phyloP scores from a whole-genome alignment of 495 filamentous ascomycete species.

The Neurospora pannonica region DNA sequence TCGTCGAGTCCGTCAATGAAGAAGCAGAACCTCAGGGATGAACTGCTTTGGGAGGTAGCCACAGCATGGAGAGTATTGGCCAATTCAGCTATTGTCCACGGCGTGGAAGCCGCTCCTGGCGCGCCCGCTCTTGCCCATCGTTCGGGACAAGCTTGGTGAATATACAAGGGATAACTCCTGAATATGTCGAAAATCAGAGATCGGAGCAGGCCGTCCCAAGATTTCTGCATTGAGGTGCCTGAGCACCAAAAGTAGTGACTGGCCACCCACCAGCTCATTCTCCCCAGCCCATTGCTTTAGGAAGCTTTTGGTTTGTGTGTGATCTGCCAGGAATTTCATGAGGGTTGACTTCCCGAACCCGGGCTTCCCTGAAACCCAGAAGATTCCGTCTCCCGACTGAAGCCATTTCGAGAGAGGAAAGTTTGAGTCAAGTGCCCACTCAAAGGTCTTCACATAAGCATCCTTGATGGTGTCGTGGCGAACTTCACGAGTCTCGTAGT shows the following conservation, averaged over 20 bases:
- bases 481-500: not conserved
- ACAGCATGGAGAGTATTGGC: not conserved
- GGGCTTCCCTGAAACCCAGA: conserved; percentile 29
- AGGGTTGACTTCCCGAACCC: conserved; percentile 33
- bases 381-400: not conserved
- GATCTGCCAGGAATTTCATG: conserved; percentile 25
- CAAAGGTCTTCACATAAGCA: not conserved
- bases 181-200: conserved; percentile 33
- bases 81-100: not conserved
- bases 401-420: conserved; percentile 2
- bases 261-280: not conserved
- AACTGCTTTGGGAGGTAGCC: not conserved
- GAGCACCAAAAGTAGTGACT: conserved; percentile 29
- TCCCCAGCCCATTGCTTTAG: conserved; percentile 15
- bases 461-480: not conserved
- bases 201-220: conserved; percentile 33
- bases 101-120: not conserved
- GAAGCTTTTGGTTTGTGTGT: not conserved
- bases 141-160: not conserved
- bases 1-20: conserved; percentile 23
- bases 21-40: conserved; percentile 9
- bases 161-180: conserved; percentile 13
- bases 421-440: not conserved
- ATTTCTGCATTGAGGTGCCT: conserved; percentile 28
- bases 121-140: not conserved